phyloP scores from a whole-genome alignment of 768 basidiomycete genomes.

The Mycena vitilis region DNA sequence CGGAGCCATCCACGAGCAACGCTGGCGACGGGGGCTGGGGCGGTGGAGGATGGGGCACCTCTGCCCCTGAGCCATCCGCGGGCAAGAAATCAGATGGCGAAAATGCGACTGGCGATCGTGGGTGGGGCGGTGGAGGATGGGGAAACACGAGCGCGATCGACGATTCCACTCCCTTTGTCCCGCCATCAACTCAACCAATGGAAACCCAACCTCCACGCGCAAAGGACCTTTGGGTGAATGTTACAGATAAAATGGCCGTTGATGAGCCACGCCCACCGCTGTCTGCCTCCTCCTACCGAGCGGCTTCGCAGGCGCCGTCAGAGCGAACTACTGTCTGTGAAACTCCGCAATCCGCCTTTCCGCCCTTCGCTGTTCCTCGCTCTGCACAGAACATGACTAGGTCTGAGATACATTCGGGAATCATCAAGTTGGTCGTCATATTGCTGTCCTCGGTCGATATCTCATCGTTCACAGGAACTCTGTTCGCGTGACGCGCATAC shows the following conservation, averaged over 20 bases:
- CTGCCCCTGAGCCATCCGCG: no score
- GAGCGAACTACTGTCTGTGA: constrained; percentile 1
- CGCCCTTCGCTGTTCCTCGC: constrained; percentile 16
- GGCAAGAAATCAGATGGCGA: no score
- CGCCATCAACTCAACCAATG: neutral
- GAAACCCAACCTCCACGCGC: neutral
- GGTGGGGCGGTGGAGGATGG: no score
- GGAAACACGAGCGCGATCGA: neutral
- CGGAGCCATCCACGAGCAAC: no score
- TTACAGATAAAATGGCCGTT: neutral
- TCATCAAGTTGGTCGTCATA: constrained; percentile 25
- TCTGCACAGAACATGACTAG: constrained; percentile 18
- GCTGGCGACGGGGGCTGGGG: no score
- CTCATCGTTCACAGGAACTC: constrained; percentile 21
- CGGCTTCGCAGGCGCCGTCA: constrained; percentile 19
- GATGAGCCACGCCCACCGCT: constrained; percentile 15
- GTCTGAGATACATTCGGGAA: constrained; percentile 20
- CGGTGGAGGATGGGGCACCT: no score
- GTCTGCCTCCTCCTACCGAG: constrained; percentile 31
- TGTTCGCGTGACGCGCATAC: constrained; percentile 28
- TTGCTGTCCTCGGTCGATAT: neutral
- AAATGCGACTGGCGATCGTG: no score
- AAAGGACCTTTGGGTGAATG: constrained; percentile 19
- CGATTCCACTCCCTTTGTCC: neutral
- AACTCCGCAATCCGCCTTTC: constrained; percentile 29